phyloP scores from a whole-genome alignment of 441 rosid species.

The Pelargonium citronellum region DNA sequence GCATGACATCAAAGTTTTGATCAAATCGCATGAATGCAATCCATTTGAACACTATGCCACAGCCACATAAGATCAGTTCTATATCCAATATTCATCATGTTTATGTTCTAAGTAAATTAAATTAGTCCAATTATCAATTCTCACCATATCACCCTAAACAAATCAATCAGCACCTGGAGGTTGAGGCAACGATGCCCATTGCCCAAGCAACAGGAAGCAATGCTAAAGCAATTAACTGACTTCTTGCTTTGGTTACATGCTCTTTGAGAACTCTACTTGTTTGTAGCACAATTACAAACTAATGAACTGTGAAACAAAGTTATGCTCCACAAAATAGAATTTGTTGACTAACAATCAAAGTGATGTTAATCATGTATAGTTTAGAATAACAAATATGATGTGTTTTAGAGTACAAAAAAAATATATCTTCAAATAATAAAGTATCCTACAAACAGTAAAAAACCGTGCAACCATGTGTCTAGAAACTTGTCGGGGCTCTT shows the following conservation, averaged over 20 bases:
- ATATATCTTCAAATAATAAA: not conserved
- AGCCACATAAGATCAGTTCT: not conserved
- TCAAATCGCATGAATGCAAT: slow-evolving; percentile 8
- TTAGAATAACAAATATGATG: not conserved
- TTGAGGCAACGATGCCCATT: not conserved
- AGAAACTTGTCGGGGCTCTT: not conserved
- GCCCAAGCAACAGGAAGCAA: not conserved
- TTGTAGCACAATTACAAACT: slow-evolving; percentile 1
- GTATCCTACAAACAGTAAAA: not conserved
- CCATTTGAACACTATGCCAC: not conserved
- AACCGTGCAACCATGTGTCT: not conserved
- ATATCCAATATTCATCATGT: not conserved
- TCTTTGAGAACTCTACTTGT: not conserved
- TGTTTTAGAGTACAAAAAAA: not conserved
- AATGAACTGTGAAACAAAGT: not conserved
- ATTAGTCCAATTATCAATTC: slow-evolving; percentile 9
- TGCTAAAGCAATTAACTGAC: not conserved
- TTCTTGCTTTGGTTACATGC: not conserved
- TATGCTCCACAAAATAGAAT: not conserved
- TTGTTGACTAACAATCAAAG: not conserved
- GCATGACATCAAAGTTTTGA: slow-evolving; percentile 9
- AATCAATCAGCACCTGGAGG: not conserved
- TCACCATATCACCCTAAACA: too few species aligned
- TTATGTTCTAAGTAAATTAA: not conserved
- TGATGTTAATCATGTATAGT: too few species aligned